phyloP scores from a whole-genome alignment of 78 protist species.

The Pelomyxa schiedti region DNA sequence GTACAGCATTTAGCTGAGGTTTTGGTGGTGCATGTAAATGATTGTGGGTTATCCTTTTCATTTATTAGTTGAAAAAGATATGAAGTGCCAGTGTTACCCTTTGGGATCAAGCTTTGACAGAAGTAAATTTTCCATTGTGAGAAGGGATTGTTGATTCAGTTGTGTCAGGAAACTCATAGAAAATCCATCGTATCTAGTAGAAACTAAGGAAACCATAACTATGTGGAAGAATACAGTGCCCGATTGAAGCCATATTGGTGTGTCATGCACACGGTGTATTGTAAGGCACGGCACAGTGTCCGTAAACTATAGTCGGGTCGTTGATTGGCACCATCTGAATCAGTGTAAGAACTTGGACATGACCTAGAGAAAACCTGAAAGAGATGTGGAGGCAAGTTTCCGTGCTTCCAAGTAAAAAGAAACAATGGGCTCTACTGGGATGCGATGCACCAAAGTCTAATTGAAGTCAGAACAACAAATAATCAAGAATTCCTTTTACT shows the following conservation, averaged over 20 bases:
- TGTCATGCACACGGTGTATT: conserved; percentile 11
- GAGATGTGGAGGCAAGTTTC: conserved; percentile 24
- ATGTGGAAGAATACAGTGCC: conserved; percentile 63
- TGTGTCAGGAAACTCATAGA: conserved; percentile 73
- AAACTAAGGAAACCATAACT: conserved; percentile 47
- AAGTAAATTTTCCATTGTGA: background rate
- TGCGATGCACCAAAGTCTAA: background rate
- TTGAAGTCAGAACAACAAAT: conserved; percentile 30
- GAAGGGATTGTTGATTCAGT: conserved; percentile 17
- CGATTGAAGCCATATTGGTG: conserved; percentile 65
- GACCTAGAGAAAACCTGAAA: no score
- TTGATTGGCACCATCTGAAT: conserved; percentile 70
- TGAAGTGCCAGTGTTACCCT: background rate
- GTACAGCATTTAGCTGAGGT: conserved; percentile 31
- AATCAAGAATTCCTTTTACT: background rate
- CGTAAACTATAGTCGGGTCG: conserved; percentile 88
- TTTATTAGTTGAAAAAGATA: background rate
- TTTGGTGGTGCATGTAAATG: conserved; percentile 17
- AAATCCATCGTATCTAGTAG: conserved; percentile 39
- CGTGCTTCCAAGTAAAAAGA: conserved; percentile 42
- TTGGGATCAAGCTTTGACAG: background rate
- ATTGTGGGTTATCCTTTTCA: conserved; percentile 1
- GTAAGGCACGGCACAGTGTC: conserved; percentile 82
- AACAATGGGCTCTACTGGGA: conserved; percentile 37
- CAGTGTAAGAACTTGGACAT: no score